Percentiles rank a stretch among this genome's conserved stretches.
Evolutionary conservation across 768 basidiomycete species (phyloP).

Genomic region (Hebeloma cylindrosporum): DNA sequence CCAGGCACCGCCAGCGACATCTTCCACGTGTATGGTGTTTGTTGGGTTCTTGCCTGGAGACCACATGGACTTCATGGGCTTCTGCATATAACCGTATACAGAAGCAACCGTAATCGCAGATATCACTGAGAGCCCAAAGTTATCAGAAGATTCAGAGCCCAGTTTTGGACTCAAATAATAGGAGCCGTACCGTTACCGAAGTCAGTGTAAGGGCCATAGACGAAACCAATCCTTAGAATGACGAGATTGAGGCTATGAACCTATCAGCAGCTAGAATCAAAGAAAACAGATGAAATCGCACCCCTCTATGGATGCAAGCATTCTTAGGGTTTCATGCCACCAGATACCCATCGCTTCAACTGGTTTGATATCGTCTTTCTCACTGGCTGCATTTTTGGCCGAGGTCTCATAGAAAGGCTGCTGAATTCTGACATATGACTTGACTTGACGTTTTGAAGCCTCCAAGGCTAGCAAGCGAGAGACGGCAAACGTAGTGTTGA

Average conservation of each 20-base stretch:
- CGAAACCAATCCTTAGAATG: conserved; percentile 69
- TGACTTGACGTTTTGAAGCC: conserved; percentile 76
- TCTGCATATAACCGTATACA: conserved; percentile 79
- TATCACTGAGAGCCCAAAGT: conserved; percentile 48
- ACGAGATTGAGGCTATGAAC: conserved; percentile 73
- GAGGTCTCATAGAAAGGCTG: conserved; percentile 78
- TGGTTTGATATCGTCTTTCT: conserved; percentile 76
- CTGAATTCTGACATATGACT: conserved; percentile 75
- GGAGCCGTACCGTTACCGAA: conserved; percentile 59
- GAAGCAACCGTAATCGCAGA: conserved; percentile 72
- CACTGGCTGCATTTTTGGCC: conserved; percentile 62
- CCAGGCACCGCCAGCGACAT: conserved; percentile 78
- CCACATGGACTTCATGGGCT: conserved; percentile 89
- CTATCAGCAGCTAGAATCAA: conserved; percentile 12
- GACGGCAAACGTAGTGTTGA: conserved; percentile 70
- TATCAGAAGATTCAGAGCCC: not conserved
- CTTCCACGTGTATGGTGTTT: conserved; percentile 76
- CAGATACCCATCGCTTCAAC: conserved; percentile 69
- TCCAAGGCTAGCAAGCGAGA: conserved; percentile 70
- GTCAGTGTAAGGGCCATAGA: conserved; percentile 80
- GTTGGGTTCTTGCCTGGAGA: conserved; percentile 74
- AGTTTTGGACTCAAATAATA: conserved; percentile 3
- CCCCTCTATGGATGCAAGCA: conserved; percentile 73
- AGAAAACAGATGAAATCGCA: conserved; percentile 31
- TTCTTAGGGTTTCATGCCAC: conserved; percentile 87